Conservation (phyloP, 371 early-diverging fungal genomes). For the Batkoa obscura region DNA sequence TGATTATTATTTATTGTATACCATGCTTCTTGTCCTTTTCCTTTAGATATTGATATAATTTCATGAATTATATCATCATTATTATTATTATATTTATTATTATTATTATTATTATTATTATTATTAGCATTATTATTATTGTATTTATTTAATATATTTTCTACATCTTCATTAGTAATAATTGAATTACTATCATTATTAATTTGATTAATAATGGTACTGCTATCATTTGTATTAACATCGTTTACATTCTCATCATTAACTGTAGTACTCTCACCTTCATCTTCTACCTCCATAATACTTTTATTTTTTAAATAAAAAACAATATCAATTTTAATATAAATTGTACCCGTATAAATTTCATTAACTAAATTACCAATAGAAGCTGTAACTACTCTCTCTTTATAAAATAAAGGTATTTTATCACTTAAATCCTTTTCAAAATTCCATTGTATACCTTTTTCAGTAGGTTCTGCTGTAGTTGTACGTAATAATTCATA, state of each 20-base stretch:
- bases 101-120: no score
- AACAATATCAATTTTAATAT: neutral
- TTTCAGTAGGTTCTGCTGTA: constrained; percentile 3
- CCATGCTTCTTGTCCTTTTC: neutral
- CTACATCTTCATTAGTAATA: no score
- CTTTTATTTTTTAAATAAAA: no score
- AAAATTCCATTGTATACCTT: neutral
- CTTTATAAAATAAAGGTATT: neutral
- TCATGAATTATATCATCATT: no score
- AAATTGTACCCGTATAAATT: constrained; percentile 2
- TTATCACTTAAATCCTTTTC: neutral
- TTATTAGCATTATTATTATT: no score
- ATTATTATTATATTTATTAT: no score
- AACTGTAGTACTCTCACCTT: neutral
- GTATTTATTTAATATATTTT: no score
- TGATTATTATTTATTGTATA: neutral
- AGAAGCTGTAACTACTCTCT: neutral
- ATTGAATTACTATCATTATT: no score
- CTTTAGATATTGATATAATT: neutral
- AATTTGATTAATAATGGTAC: no score
- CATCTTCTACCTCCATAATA: neutral
- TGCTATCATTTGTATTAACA: neutral
- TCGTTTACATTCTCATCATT: neutral
- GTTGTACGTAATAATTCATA: neutral
- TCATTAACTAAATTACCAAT: constrained; percentile 3